A percentile compares a stretch with the other conserved stretches of the same genome.
phyloP scores from a whole-genome alignment of 2,329 filamentous ascomycete species.

The Alternaria arborescens region DNA sequence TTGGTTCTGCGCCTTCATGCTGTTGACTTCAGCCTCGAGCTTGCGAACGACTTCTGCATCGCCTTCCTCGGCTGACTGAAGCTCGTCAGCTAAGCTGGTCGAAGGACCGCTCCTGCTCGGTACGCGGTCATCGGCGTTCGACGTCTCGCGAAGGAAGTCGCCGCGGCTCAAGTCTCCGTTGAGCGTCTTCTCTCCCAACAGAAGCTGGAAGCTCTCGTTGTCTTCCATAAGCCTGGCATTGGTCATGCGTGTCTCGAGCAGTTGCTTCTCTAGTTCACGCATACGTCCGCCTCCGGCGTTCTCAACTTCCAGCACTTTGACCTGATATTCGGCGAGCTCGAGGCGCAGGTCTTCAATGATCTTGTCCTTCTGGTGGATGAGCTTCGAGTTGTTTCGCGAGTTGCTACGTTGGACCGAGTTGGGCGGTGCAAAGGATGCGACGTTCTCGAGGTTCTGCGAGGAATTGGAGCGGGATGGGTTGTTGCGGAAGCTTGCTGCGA shows the following conservation, averaged over 20 bases:
- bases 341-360: slow-evolving; percentile 91
- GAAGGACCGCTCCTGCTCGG: slow-evolving; percentile 47
- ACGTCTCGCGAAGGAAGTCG: slow-evolving; percentile 73
- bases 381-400: slow-evolving; percentile 86
- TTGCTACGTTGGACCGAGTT: slow-evolving; percentile 86
- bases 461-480: slow-evolving; percentile 55
- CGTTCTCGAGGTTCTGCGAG: slow-evolving; percentile 77
- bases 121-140: slow-evolving; percentile 43
- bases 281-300: slow-evolving; percentile 88
- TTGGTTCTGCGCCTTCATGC: slow-evolving; percentile 92
- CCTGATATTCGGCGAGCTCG: slow-evolving; percentile 92
- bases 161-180: slow-evolving; percentile 90
- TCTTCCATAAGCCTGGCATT: slow-evolving; percentile 98
- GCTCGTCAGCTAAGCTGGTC: slow-evolving; percentile 75
- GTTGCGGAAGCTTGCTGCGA: slow-evolving; percentile 52
- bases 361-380: slow-evolving; percentile 94
- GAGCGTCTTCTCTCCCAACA: slow-evolving; percentile 92
- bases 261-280: slow-evolving; percentile 86
- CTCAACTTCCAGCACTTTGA: slow-evolving; percentile 93
- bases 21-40: slow-evolving; percentile 80
- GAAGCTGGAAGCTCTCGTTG: slow-evolving; percentile 96
- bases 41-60: slow-evolving; percentile 65
- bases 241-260: slow-evolving; percentile 92
- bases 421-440: slow-evolving; percentile 83
- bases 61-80: slow-evolving; percentile 69